Conservation (phyloP, 2,329 filamentous ascomycete species). For the Zarea fungicola region DNA sequence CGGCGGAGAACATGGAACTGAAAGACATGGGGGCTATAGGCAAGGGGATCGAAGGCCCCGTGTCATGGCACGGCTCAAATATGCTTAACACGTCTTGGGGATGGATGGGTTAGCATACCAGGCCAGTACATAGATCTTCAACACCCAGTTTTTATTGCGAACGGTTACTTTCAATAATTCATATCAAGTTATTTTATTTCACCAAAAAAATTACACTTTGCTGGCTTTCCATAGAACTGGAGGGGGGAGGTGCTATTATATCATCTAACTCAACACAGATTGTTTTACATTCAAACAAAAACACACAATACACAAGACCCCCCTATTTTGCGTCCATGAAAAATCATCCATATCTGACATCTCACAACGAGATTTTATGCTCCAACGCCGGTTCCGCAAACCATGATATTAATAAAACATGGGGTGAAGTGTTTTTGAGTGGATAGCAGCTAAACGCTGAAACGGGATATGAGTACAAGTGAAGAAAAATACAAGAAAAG, state of each 20-base stretch:
- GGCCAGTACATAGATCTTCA: too few relatives aligned
- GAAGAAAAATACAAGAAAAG: conserved; percentile 40
- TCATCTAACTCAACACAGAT: conserved; percentile 38
- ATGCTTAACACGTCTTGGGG: conserved; percentile 13
- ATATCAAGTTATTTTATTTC: not conserved
- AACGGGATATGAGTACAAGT: conserved; percentile 46
- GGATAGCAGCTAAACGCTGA: conserved; percentile 29
- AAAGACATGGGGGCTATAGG: not conserved
- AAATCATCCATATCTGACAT: conserved; percentile 34
- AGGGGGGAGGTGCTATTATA: conserved; percentile 55
- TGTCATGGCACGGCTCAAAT: conserved; percentile 11
- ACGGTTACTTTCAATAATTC: too few relatives aligned
- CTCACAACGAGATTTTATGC: conserved; percentile 44
- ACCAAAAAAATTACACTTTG: conserved; percentile 7
- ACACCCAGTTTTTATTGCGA: too few relatives aligned
- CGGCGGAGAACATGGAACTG: not conserved
- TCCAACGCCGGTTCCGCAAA: conserved; percentile 46
- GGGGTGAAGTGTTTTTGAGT: conserved; percentile 36
- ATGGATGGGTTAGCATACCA: not conserved
- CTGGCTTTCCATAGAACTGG: conserved; percentile 26
- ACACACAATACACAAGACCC: conserved; percentile 32
- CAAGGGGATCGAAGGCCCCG: not conserved
- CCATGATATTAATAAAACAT: conserved; percentile 42
- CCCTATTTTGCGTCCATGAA: conserved; percentile 37
- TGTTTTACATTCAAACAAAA: conserved; percentile 26